Conservation (phyloP, 164 flowering plant genomes). For the grape (Vitis vinifera) region ASM3070453v1 NC_081819.1:22077001-22077500, state of each 20-base stretch:
- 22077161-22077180: neutral
- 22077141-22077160: neutral
- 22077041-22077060: constrained; percentile 4
- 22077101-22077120: neutral
- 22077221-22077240: constrained; percentile 12
- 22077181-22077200: constrained; percentile 12
- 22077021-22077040: neutral
- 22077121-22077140: constrained; percentile 1
- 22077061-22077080: constrained; percentile 12
- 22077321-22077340: constrained; percentile 72
- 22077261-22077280: constrained; percentile 17
- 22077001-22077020: neutral
- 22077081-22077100: constrained; percentile 11
- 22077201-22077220: constrained; percentile 1
- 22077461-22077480: constrained; percentile 45
- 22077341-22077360: constrained; percentile 67
- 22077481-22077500: constrained; percentile 57
- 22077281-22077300: constrained; percentile 62
- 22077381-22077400: constrained; percentile 34
- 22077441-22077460: constrained; percentile 33
- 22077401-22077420: constrained; percentile 34
- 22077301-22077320: constrained; percentile 82
- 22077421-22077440: constrained; percentile 23
- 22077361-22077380: constrained; percentile 66
- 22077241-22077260: constrained; percentile 22